Base-by-base conservation (phyloP, 108 stramenopile species). In the Nannochloropsis oceanica region DNA sequence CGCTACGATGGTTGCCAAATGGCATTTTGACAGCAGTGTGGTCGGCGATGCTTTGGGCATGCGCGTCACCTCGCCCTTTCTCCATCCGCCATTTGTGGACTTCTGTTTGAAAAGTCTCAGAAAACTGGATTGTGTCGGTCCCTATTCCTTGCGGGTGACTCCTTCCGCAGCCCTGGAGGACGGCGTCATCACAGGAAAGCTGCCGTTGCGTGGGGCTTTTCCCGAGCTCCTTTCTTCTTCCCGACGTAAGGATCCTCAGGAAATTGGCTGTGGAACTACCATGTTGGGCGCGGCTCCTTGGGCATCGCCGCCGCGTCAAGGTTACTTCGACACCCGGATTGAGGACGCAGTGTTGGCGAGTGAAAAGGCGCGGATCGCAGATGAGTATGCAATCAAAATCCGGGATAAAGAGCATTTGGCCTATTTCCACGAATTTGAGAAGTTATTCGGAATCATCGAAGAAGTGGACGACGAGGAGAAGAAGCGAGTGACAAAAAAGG, bases 171-270 rank as follows among this genome's bases (percentile, higher is more conserved):
- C 80, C 18, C 25, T 24, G 12, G 25, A 81, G 26, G 20, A n/a
- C 14, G 27, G 81, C 22, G 59, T 73, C 42, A 84, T 81, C 2
- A 91, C 91, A 25, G 93, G 93, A 18, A 93, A 93, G 80, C 80
- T 92, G 8, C 88, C 92, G 42, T 59, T 93, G 10, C 82, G 93
- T 14, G 92, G 92, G 79, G 93, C 92, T 11, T 92, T 89, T 82
- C 85, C 85, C 7, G 90, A 89, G 24, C 91, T 92, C n/a, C 86
- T 91, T n/a, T 82, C 89, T 12, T 91, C 91, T 80, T 93, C 90
- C 91, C 90, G 93, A 26, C 84, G 92, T 5, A 92, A 93, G 86
- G 92, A 93, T 89, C 93, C 93, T 9, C 92, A 92, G 83, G 93
- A 92, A 82, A 85, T 91, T 34, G 92, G 92, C 18, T 86, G 83